Evolutionary conservation across 768 basidiomycete species (phyloP), one percentile per base, ranked within the genome.

Genomic region (Lepiota brunneoincarnata): DNA sequence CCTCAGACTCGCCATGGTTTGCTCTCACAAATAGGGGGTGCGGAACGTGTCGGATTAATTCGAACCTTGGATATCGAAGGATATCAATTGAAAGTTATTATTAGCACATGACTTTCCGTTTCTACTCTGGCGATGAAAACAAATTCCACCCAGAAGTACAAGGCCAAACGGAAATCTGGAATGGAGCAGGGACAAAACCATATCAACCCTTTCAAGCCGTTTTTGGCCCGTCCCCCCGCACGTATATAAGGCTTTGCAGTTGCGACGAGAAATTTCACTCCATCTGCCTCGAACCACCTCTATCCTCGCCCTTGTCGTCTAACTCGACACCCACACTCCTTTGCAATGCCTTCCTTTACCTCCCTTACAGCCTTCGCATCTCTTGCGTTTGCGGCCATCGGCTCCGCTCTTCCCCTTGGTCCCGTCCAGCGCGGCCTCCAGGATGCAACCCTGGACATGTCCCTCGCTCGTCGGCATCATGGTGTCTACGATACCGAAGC

Each of bases 291-390:
- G 5, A 7, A n/a, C 43, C 34, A 31, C 34, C 14, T 49, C 46
- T 38, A 24, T 24, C 21, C 47, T 51, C 50, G 11, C 50, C 31
- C 17, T 44, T 34, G 18, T 50, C 58, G 40, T 54, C 60, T 20
- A 57, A 40, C n/a, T 61, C 43, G 60, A 59, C 49, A 54, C 57
- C 20, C 35, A 36, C 52, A 35, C n/a, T 45, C 38, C 44, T 49
- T 56, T 18, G 37, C 26, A 43, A 55, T 49, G 54, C 48, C 40
- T 31, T 50, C 49, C 49, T 45, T 56, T 31, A 49, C 37, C 24
- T 21, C 38, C 39, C 51, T 66, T 23, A 59, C 60, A 6, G 57
- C 61, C 40, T 45, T 64, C 45, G 42, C 55, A 12, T 55, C 58
- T 10, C 50, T 61, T 31, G 60, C 45, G 26, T 39, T 44, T 17